Conservation (phyloP, 805 yeast genomes). For the Myxozyma kluyveri region DNA sequence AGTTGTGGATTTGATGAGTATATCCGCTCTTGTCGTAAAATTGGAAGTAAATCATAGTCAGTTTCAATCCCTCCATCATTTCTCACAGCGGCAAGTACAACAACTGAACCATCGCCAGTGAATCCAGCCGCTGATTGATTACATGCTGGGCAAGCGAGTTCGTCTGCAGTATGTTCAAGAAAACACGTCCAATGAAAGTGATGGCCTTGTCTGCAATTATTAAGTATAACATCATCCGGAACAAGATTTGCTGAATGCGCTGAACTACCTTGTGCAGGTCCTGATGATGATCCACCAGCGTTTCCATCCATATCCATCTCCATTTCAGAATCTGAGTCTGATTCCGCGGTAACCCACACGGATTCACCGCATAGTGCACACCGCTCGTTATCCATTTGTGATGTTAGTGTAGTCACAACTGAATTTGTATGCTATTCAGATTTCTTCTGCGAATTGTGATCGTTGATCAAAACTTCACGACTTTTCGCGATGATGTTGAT, state of each 20-base stretch:
- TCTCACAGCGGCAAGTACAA: constrained; percentile 16
- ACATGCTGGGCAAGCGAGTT: constrained; percentile 21
- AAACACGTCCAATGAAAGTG: constrained; percentile 28
- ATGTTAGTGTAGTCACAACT: too few relatives aligned
- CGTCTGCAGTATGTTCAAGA: constrained; percentile 20
- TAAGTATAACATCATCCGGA: constrained; percentile 22
- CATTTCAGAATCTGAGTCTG: neutral
- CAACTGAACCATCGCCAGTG: neutral
- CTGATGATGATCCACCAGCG: neutral
- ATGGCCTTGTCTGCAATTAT: constrained; percentile 15
- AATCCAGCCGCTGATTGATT: neutral
- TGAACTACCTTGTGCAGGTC: neutral
- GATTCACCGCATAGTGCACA: too few relatives aligned
- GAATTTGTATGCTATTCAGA: too few relatives aligned
- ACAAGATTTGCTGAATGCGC: neutral
- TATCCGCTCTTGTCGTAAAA: constrained; percentile 15
- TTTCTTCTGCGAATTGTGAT: too few relatives aligned
- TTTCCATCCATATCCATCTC: neutral
- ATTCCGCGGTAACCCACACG: neutral
- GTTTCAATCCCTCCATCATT: constrained; percentile 23
- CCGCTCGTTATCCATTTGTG: too few relatives aligned
- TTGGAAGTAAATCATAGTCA: constrained; percentile 16
- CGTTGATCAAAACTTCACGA: too few relatives aligned
- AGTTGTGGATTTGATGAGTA: constrained; percentile 13
- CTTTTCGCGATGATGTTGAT: too few relatives aligned